phyloP scores from a whole-genome alignment of 768 basidiomycete genomes.

The Phlebiopsis flavidoalba region DNA sequence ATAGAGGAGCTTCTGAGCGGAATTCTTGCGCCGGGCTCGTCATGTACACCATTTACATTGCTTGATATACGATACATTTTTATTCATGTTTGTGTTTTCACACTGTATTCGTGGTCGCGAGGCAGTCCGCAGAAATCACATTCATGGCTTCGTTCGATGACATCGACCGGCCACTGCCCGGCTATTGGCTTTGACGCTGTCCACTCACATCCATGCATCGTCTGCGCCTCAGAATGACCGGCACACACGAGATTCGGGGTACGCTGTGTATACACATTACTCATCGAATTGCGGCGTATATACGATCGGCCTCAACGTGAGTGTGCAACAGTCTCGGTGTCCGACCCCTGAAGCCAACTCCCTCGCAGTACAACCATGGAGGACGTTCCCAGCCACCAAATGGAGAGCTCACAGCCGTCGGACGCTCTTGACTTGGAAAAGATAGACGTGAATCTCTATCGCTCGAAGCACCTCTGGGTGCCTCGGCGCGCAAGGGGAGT shows the following conservation, averaged over 20 bases:
- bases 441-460: slow-evolving; percentile 71
- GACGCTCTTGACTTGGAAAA: slow-evolving; percentile 74
- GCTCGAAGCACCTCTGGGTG: slow-evolving; percentile 69
- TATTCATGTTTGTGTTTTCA: not conserved
- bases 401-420: slow-evolving; percentile 64
- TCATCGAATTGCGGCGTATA: not conserved
- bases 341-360: not conserved
- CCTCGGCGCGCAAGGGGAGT: slow-evolving; percentile 64
- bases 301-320: not conserved
- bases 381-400: slow-evolving; percentile 35
- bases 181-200: not conserved
- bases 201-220: not conserved
- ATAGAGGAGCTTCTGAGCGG: slow-evolving; percentile 68
- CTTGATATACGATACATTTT: not conserved
- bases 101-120: not conserved
- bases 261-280: not conserved
- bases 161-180: not conserved
- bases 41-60: not conserved
- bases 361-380: slow-evolving; percentile 22
- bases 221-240: not conserved
- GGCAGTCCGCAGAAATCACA: not conserved
- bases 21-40: not conserved
- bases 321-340: not conserved
- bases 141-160: not conserved
- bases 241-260: not conserved